These are phyloP conservation scores for Strigomonas culicis DNA, from an alignment of 208 protist genomes.

Conservation along the genomic window DNA sequence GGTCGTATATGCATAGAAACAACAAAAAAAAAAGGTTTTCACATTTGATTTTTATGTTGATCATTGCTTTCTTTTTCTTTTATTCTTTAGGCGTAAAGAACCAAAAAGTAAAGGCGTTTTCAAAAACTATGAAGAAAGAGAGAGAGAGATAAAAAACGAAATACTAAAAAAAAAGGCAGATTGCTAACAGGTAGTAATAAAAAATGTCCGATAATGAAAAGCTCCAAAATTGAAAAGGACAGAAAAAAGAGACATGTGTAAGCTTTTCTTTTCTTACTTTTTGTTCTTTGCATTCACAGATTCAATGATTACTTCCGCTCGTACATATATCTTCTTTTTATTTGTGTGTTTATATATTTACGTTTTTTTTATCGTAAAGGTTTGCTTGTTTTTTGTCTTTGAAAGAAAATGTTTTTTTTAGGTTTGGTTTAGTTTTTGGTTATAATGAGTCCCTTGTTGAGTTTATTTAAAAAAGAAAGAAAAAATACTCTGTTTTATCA, in stretches of 20 bases:
- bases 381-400: constrained; percentile 3
- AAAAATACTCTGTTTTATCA: not conserved
- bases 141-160: constrained; percentile 2
- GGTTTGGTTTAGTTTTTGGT: too few relatives aligned
- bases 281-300: constrained; percentile 1
- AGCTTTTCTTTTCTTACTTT: not conserved
- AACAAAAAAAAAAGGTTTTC: not conserved
- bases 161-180: not conserved
- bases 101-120: not conserved
- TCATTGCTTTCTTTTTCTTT: constrained; percentile 9
- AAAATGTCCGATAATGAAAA: not conserved
- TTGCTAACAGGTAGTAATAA: not conserved
- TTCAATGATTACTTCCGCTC: not conserved
- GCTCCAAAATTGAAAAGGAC: not conserved
- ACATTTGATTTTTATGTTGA: not conserved
- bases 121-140: not conserved
- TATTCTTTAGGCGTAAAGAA: not conserved
- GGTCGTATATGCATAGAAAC: not conserved
- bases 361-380: not conserved
- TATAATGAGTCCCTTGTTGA: not conserved
- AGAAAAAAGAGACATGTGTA: not conserved
- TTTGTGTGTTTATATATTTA: not conserved
- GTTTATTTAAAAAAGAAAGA: constrained; percentile 5
- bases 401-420: not conserved
- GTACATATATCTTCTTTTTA: constrained; percentile 2